Conservation (phyloP, 2,329 filamentous ascomycete genomes). For the Sordariomycetes sp. region DNA sequence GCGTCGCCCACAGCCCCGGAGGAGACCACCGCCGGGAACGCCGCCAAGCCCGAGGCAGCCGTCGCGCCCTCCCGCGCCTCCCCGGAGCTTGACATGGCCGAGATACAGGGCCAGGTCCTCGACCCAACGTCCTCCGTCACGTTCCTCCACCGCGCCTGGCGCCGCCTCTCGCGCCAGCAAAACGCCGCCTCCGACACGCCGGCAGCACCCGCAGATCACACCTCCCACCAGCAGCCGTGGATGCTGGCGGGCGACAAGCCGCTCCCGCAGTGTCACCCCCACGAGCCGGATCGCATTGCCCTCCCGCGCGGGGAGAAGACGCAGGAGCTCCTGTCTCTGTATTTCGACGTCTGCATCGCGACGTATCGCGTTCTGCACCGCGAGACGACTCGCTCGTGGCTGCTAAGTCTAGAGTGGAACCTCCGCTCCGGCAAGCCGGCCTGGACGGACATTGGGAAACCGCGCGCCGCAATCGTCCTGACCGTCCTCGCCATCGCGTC, state of each 20-base stretch:
- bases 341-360: constrained; percentile 47
- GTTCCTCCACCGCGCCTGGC: constrained; percentile 38
- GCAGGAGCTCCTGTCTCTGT: constrained; percentile 28
- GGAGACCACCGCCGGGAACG: not conserved
- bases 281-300: constrained; percentile 10
- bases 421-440: constrained; percentile 20
- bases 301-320: constrained; percentile 22
- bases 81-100: constrained; percentile 29
- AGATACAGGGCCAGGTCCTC: constrained; percentile 38
- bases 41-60: not conserved
- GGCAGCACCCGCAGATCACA: not conserved
- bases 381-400: constrained; percentile 35
- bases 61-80: constrained; percentile 15
- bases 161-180: constrained; percentile 30
- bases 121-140: constrained; percentile 37
- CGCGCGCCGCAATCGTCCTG: constrained; percentile 31
- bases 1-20: not conserved
- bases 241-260: constrained; percentile 37
- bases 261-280: constrained; percentile 16
- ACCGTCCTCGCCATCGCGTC: constrained; percentile 32
- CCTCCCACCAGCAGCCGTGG: constrained; percentile 21
- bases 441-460: constrained; percentile 23
- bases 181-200: constrained; percentile 11
- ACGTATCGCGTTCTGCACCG: constrained; percentile 46
- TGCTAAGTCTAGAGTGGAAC: constrained; percentile 24